phyloP scores from a whole-genome alignment of 2,329 filamentous ascomycete species.

The Penicillium vulpinum region DNA sequence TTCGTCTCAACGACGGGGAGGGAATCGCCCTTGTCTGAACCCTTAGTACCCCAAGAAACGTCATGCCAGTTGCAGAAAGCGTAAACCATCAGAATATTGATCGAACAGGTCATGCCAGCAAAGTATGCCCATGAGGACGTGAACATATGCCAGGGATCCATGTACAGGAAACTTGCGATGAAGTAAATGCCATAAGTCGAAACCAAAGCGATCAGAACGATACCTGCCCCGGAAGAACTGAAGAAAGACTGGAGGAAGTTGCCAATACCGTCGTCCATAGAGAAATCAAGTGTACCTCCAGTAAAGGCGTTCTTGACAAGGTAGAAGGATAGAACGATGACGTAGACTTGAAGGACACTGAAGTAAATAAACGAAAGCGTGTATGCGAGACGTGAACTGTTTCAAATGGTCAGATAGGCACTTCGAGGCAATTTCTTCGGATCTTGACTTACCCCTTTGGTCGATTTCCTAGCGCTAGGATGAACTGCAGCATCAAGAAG shows the following conservation, averaged over 20 bases:
- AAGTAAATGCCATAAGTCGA: conserved; percentile 96
- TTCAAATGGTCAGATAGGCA: neutral
- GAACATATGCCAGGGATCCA: conserved; percentile 99
- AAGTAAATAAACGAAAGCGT: conserved; percentile 86
- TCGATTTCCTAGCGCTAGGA: conserved; percentile 89
- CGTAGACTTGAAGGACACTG: conserved; percentile 80
- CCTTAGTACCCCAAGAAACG: conserved; percentile 99
- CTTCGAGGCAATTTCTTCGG: neutral
- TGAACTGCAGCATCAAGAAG: conserved; percentile 90
- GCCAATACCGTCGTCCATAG: conserved; percentile 59
- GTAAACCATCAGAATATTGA: conserved; percentile 98
- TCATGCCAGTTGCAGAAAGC: conserved; percentile 99
- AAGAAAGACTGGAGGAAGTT: conserved; percentile 79
- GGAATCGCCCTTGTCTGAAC: conserved; percentile 88
- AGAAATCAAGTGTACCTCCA: conserved; percentile 57
- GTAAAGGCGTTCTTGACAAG: conserved; percentile 80
- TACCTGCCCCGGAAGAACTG: conserved; percentile 71
- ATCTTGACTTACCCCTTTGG: conserved; percentile 69
- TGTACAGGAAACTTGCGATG: conserved; percentile 92
- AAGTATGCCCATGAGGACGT: conserved; percentile 92
- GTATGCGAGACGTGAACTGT: conserved; percentile 72
- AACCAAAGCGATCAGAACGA: conserved; percentile 86
- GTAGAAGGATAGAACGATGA: conserved; percentile 81
- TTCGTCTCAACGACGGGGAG: conserved; percentile 82
- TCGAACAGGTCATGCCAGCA: conserved; percentile 89